A percentile compares a stretch with the other conserved stretches of the same genome.
These are phyloP conservation scores for Lactarius deliciosus DNA, from an alignment of 768 basidiomycete species.

Conservation along the genomic window DNA sequence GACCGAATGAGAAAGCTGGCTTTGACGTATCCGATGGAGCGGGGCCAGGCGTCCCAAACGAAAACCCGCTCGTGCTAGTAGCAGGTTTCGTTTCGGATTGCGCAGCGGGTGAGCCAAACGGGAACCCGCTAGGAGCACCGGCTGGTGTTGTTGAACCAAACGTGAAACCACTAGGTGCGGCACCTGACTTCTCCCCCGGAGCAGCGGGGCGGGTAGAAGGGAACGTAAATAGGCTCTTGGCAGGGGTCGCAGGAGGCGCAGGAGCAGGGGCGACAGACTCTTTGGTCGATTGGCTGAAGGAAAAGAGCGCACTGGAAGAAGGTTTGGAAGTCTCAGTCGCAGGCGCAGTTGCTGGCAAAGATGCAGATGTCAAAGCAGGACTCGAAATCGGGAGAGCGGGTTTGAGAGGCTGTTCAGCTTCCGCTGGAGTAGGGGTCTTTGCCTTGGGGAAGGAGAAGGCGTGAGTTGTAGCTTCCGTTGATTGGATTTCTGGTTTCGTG, in stretches of 20 bases:
- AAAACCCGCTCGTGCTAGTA: slow-evolving; percentile 36
- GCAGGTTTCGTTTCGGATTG: slow-evolving; percentile 18
- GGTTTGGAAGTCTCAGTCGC: slow-evolving; percentile 14
- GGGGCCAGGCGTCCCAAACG: slow-evolving; percentile 46
- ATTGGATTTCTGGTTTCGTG: slow-evolving; percentile 5
- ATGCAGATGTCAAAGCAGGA: slow-evolving; percentile 5
- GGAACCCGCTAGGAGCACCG: slow-evolving; percentile 16
- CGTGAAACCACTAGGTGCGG: slow-evolving; percentile 21
- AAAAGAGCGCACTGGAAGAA: not conserved
- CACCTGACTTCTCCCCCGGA: slow-evolving; percentile 17
- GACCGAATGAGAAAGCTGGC: slow-evolving; percentile 58
- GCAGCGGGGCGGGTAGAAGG: slow-evolving; percentile 26
- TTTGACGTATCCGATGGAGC: slow-evolving; percentile 25
- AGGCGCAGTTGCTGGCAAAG: not conserved
- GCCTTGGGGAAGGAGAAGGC: slow-evolving; percentile 14
- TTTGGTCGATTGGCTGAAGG: slow-evolving; percentile 15
- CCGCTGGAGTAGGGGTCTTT: not conserved
- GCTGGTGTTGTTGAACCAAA: slow-evolving; percentile 23
- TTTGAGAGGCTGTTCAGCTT: slow-evolving; percentile 23
- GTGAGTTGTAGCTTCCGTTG: slow-evolving; percentile 13
- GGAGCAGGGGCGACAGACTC: not conserved
- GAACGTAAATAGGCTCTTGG: slow-evolving; percentile 27
- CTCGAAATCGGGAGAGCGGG: slow-evolving; percentile 15
- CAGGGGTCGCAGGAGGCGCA: slow-evolving; percentile 16
- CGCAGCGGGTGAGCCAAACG: slow-evolving; percentile 32